These are phyloP conservation scores for Astrephomene gubernaculifera DNA, from an alignment of 139 green algal species.

Conservation along the genomic window DNA sequence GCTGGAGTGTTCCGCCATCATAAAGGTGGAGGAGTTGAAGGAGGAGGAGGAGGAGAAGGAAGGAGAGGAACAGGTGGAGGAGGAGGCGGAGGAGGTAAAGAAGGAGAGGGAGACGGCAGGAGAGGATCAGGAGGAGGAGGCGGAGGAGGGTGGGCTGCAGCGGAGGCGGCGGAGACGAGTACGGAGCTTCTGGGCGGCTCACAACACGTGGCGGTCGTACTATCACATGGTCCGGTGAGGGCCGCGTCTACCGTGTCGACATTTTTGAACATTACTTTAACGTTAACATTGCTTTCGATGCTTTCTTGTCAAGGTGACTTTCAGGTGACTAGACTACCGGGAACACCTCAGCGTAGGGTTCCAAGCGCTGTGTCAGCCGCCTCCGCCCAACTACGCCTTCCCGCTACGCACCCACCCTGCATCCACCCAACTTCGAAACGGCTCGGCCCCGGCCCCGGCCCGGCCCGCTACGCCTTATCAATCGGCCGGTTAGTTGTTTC, in stretches of 20 bases:
- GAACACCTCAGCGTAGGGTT: too few relatives aligned
- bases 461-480: too few relatives aligned
- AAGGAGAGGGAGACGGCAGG: too few relatives aligned
- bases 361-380: too few relatives aligned
- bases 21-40: constrained; percentile 26
- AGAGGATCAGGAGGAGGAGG: background rate
- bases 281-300: too few relatives aligned
- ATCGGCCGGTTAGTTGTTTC: too few relatives aligned
- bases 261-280: background rate
- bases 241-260: background rate
- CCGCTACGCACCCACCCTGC: too few relatives aligned
- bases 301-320: too few relatives aligned
- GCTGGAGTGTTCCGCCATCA: constrained; percentile 52
- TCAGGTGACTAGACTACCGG: too few relatives aligned
- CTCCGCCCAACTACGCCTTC: too few relatives aligned
- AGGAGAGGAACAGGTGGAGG: background rate
- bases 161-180: background rate
- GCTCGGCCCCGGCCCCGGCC: too few relatives aligned
- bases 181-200: constrained; percentile 43
- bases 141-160: background rate
- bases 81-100: background rate
- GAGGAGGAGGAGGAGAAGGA: background rate
- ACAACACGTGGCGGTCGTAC: constrained; percentile 59
- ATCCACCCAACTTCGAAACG: too few relatives aligned
- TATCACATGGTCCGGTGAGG: constrained; percentile 57